Evolutionary conservation across 495 filamentous ascomycete genomes (phyloP), one percentile per base, ranked within the genome.

Genomic region (Aspergillus incahuasiensis): DNA sequence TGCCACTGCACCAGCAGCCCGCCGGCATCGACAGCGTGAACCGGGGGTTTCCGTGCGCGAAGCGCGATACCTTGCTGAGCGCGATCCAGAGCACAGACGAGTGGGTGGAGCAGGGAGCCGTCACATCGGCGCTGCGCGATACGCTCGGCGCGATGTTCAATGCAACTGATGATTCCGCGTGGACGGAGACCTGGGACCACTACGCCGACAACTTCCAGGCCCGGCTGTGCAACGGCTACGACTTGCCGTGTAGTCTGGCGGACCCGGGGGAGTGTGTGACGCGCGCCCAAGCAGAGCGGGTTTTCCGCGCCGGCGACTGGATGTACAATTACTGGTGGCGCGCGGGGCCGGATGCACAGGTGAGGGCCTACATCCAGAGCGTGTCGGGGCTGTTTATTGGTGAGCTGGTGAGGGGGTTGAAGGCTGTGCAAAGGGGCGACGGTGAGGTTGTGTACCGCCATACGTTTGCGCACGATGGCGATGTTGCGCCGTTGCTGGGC

Each of bases 251-350:
- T 58, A 62, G 65, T 34, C 8, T 69, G 0, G 50, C 63, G 0
- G 65, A 75, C 41, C 57, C 59, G 0, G 66, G 63, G 0, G 51
- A 58, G 16, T 76, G 74, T 48, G 74, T 68, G 16, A 74, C 63
- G 0, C 48, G 24, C 25, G 48, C 63, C 5, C 70, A 73, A 58
- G 71, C 68, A 0, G 48, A 74, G 1, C 67, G 72, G 54, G 71
- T 69, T 20, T 76, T 76, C 60, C 72, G 74, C 38, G 74, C 71
- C 15, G 74, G 74, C 12, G 74, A 76, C 43, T 76, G 74, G 74
- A 67, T 72, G 48, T 76, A 72, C 69, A 75, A 76, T 43, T 76
- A 74, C 61, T 76, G 69, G 59, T 76, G 71, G 70, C 68, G 74
- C 12, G 49, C 60, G 13, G 75, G 71, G 41, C 59, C 61, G 8